These are phyloP conservation scores for Paecilomyces fulvus DNA, from an alignment of 2,329 filamentous ascomycete genomes.

Conservation along the genomic window DNA sequence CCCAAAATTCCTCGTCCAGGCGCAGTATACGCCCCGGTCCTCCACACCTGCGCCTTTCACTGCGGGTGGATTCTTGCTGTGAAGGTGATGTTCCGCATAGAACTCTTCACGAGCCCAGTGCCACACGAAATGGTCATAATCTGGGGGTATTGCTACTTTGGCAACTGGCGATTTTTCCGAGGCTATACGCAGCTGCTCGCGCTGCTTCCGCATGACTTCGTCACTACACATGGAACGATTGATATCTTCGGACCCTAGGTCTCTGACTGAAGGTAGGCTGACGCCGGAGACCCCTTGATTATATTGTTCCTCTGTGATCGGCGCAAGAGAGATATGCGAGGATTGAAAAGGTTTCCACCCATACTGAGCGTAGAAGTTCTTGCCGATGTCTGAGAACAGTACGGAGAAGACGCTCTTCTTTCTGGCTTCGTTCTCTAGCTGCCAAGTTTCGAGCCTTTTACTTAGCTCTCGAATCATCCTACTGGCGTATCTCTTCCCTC, in stretches of 20 bases:
- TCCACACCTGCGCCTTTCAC: slow-evolving; percentile 64
- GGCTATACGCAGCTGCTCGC: slow-evolving; percentile 48
- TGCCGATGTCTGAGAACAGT: slow-evolving; percentile 79
- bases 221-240: slow-evolving; percentile 43
- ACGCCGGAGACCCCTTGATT: slow-evolving; percentile 13
- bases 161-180: slow-evolving; percentile 32
- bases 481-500: slow-evolving; percentile 67
- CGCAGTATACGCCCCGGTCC: slow-evolving; percentile 28
- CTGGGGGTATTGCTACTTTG: slow-evolving; percentile 60
- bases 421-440: slow-evolving; percentile 35
- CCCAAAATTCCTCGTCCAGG: slow-evolving; percentile 35
- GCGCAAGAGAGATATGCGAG: slow-evolving; percentile 58
- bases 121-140: slow-evolving; percentile 62
- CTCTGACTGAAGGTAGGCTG: slow-evolving; percentile 19
- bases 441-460: slow-evolving; percentile 44
- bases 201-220: slow-evolving; percentile 59
- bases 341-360: slow-evolving; percentile 73
- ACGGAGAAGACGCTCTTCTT: slow-evolving; percentile 58
- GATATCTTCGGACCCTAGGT: slow-evolving; percentile 27
- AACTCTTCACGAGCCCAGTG: slow-evolving; percentile 76
- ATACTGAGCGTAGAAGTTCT: slow-evolving; percentile 66
- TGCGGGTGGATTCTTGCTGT: slow-evolving; percentile 39
- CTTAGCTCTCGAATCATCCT: slow-evolving; percentile 65
- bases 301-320: slow-evolving; percentile 21
- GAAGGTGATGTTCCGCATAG: slow-evolving; percentile 57